Percentiles rank a stretch among this genome's conserved stretches.
Conservation (phyloP, 257 asterid genomes). For the Solanum clarkiae region DNA sequence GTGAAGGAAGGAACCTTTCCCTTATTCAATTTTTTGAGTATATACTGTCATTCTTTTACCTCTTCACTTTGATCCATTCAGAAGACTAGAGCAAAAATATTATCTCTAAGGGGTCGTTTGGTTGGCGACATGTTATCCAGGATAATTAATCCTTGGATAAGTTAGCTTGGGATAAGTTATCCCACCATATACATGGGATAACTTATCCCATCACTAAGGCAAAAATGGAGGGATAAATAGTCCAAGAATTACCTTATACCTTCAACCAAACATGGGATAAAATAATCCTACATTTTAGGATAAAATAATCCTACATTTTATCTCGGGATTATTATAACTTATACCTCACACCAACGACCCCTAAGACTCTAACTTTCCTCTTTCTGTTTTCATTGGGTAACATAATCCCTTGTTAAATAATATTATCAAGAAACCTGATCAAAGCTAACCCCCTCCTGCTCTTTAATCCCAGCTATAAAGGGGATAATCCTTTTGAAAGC, state of each 20-base stretch:
- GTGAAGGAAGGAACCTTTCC: neutral
- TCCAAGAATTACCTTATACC: too few relatives aligned
- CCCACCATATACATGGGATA: too few relatives aligned
- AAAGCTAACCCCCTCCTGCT: neutral
- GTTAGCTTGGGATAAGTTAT: too few relatives aligned
- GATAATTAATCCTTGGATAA: too few relatives aligned
- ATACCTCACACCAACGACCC: too few relatives aligned
- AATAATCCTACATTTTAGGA: too few relatives aligned
- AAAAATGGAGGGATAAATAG: too few relatives aligned
- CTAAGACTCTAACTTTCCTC: neutral
- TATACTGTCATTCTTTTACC: neutral
- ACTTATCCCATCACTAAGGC: too few relatives aligned
- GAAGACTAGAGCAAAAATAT: neutral
- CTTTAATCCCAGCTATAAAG: neutral
- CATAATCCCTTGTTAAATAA: neutral
- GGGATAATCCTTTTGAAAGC: neutral
- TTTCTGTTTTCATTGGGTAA: neutral
- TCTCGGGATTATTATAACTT: too few relatives aligned
- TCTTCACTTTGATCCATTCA: neutral
- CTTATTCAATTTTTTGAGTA: neutral
- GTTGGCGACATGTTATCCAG: too few relatives aligned
- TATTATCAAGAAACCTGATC: neutral
- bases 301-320: too few relatives aligned
- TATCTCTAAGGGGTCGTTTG: neutral
- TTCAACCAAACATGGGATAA: too few relatives aligned